Percentiles rank a stretch among this genome's conserved stretches.
Conservation (phyloP, 345 rosid genomes). For the Gossypium bickii region DNA sequence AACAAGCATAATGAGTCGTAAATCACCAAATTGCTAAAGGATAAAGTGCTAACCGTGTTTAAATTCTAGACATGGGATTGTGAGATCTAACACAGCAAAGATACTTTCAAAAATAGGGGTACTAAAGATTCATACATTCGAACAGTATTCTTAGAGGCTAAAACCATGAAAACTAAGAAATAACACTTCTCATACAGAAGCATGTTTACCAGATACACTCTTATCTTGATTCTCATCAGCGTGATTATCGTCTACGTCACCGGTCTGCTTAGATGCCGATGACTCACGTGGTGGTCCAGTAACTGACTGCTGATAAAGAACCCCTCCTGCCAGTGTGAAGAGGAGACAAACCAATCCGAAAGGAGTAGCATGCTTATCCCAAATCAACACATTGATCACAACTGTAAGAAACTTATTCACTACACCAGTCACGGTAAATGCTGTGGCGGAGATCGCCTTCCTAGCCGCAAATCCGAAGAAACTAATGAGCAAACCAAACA, state of each 20-base stretch:
- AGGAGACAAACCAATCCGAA: constrained; percentile 86
- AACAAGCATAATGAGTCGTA: neutral
- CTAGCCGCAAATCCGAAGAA: constrained; percentile 97
- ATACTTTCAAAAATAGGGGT: neutral
- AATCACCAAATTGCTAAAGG: neutral
- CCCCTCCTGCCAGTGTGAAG: constrained; percentile 77
- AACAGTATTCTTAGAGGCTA: neutral
- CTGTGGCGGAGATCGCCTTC: constrained; percentile 88
- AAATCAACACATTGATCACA: constrained; percentile 82
- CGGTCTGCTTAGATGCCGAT: constrained; percentile 29
- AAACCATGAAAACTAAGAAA: neutral
- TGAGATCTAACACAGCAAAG: neutral
- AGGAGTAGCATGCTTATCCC: constrained; percentile 97
- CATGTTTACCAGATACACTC: constrained; percentile 34
- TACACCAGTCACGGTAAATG: constrained; percentile 96
- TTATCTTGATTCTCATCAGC: constrained; percentile 40
- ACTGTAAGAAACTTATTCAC: constrained; percentile 97
- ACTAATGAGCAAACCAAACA: constrained; percentile 88
- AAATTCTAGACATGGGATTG: neutral
- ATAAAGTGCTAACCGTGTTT: neutral
- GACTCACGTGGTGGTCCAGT: constrained; percentile 43
- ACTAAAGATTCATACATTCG: neutral
- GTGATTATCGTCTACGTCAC: constrained; percentile 30
- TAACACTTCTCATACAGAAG: constrained; percentile 35
- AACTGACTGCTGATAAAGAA: constrained; percentile 95